phyloP scores from a whole-genome alignment of 2,329 filamentous ascomycete species.

The Paecilomyces sp. region DNA sequence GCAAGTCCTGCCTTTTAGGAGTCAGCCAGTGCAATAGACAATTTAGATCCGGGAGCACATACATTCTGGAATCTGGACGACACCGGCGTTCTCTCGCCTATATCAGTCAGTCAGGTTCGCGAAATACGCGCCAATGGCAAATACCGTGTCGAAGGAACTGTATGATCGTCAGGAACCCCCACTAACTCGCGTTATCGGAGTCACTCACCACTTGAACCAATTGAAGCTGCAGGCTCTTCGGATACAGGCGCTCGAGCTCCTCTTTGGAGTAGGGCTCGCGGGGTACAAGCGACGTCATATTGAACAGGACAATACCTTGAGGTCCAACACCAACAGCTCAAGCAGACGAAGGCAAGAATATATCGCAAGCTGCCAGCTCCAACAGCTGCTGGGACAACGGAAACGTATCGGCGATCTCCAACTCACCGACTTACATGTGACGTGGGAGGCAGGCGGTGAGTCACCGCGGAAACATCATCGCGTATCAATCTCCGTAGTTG shows the following conservation, averaged over 20 bases:
- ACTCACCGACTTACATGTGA: background rate
- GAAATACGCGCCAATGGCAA: slow-evolving; percentile 1
- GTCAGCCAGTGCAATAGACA: slow-evolving; percentile 11
- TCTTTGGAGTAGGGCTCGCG: slow-evolving; percentile 70
- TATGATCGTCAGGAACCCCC: background rate
- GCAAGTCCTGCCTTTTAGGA: slow-evolving; percentile 39
- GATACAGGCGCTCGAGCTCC: slow-evolving; percentile 77
- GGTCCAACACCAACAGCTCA: background rate
- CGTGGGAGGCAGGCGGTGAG: background rate
- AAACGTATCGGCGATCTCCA: background rate
- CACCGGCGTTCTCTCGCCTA: slow-evolving; percentile 72
- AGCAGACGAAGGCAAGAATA: background rate
- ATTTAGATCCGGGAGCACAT: slow-evolving; percentile 12
- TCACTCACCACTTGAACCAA: slow-evolving; percentile 71
- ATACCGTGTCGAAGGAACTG: slow-evolving; percentile 64
- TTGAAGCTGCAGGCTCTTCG: slow-evolving; percentile 69
- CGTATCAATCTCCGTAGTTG: background rate
- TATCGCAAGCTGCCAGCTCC: background rate
- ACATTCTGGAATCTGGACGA: slow-evolving; percentile 79
- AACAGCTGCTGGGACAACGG: background rate
- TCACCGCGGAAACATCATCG: background rate
- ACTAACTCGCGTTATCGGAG: background rate
- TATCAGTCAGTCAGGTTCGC: slow-evolving; percentile 4
- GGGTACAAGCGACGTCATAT: slow-evolving; percentile 72
- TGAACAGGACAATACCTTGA: background rate